Conservation (phyloP, 345 rosid genomes). For the Rhodamnia argentea region DNA sequence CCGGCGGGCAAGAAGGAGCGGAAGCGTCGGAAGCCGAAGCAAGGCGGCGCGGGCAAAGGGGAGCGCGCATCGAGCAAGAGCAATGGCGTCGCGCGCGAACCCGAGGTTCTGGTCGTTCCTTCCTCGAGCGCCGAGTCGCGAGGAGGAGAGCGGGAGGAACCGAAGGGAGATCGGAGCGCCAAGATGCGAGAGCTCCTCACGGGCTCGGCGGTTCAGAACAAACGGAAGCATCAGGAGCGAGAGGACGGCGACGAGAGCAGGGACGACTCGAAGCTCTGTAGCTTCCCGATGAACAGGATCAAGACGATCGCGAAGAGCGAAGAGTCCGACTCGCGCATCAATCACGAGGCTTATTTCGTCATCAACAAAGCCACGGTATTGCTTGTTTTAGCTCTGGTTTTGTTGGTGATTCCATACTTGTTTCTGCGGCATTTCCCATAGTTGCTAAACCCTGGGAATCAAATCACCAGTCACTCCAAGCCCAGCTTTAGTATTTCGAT, state of each 20-base stretch:
- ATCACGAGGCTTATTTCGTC: slow-evolving; percentile 60
- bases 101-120: not conserved
- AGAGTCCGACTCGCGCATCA: slow-evolving; percentile 17
- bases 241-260: slow-evolving; percentile 15
- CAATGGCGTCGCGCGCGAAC: not conserved
- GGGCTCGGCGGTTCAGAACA: not conserved
- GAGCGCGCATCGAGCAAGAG: not conserved
- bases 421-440: not conserved
- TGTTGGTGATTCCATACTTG: not conserved
- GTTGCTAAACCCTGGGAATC: not conserved
- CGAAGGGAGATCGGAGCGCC: not conserved
- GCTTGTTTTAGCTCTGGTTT: not conserved
- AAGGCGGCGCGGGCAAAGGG: not conserved
- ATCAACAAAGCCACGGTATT: slow-evolving; percentile 80
- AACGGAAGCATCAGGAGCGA: slow-evolving; percentile 2
- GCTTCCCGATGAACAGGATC: slow-evolving; percentile 68
- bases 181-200: not conserved
- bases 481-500: not conserved
- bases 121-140: slow-evolving; percentile 13
- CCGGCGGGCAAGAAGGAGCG: not conserved
- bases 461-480: not conserved
- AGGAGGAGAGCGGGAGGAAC: not conserved
- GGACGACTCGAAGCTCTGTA: slow-evolving; percentile 29
- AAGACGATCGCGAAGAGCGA: slow-evolving; percentile 54
- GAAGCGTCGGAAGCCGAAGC: not conserved